These are phyloP conservation scores for Alternaria incomplexa DNA, from an alignment of 2,329 filamentous ascomycete genomes.

Conservation along the genomic window DNA sequence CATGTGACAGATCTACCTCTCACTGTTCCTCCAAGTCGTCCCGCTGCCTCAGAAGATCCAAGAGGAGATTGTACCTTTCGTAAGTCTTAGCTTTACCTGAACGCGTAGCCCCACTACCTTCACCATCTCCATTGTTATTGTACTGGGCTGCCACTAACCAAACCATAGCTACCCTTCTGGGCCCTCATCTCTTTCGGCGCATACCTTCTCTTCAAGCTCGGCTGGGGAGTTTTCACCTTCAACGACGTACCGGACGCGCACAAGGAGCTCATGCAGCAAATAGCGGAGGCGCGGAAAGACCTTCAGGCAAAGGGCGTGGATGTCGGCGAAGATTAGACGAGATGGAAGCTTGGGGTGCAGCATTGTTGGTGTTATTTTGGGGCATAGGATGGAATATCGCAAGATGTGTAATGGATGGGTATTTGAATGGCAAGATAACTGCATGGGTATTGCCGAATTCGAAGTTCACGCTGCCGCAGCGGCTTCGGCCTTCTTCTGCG, in stretches of 20 bases:
- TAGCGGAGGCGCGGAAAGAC: conserved; percentile 76
- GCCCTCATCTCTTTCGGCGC: conserved; percentile 87
- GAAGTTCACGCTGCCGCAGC: conserved; percentile 14
- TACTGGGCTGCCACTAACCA: conserved; percentile 7
- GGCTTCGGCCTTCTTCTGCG: conserved; percentile 66
- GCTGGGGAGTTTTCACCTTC: conserved; percentile 92
- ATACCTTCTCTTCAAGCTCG: conserved; percentile 89
- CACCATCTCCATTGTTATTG: background rate
- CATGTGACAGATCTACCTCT: conserved; percentile 78
- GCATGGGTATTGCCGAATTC: background rate
- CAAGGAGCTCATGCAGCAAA: conserved; percentile 85
- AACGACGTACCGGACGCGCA: conserved; percentile 94
- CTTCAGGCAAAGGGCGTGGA: conserved; percentile 76
- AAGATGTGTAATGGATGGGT: conserved; percentile 11
- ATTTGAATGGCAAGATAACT: conserved; percentile 5
- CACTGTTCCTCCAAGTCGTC: conserved; percentile 81
- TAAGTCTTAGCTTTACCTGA: conserved; percentile 58
- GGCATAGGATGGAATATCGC: background rate
- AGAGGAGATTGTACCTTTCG: conserved; percentile 85
- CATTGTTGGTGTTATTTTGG: conserved; percentile 6
- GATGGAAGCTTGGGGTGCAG: background rate
- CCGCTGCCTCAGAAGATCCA: conserved; percentile 80
- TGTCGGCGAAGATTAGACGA: conserved; percentile 65
- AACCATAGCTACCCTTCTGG: conserved; percentile 84
- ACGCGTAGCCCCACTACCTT: background rate